phyloP scores from a whole-genome alignment of 2,329 filamentous ascomycete species.

The Xylariaceae sp. region DNA sequence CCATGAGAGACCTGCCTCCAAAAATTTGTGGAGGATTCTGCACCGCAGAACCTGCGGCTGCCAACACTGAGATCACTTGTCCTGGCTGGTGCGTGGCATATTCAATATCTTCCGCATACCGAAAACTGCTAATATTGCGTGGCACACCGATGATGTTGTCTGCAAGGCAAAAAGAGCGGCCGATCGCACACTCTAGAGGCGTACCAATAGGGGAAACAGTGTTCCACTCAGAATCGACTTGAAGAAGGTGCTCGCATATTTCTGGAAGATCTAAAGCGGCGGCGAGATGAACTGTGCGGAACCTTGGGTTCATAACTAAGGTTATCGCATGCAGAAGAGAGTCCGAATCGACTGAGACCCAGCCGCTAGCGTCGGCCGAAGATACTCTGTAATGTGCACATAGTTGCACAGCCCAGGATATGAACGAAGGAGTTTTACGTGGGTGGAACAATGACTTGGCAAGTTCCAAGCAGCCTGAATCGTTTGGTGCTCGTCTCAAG shows the following conservation, averaged over 20 bases:
- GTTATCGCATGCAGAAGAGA: background rate
- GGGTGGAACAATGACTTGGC: slow-evolving; percentile 16
- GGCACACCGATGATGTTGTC: background rate
- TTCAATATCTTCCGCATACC: too few relatives aligned
- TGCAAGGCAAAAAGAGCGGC: background rate
- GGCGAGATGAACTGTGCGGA: slow-evolving; percentile 14
- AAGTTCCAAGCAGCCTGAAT: slow-evolving; percentile 2
- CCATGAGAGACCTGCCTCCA: background rate
- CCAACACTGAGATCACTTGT: background rate
- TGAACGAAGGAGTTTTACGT: slow-evolving; percentile 19
- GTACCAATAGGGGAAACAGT: background rate
- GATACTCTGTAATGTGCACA: background rate
- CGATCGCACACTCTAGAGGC: slow-evolving; percentile 9
- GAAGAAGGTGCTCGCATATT: slow-evolving; percentile 11
- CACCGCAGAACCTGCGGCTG: background rate
- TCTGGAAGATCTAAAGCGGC: slow-evolving; percentile 13
- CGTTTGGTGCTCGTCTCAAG: background rate
- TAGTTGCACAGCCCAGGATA: slow-evolving; percentile 8
- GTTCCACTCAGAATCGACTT: slow-evolving; percentile 1
- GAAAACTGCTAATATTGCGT: background rate
- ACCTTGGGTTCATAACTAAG: background rate
- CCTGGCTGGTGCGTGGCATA: slow-evolving; percentile 10
- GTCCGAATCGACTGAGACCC: background rate
- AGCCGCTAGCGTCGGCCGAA: background rate
- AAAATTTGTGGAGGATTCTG: background rate